phyloP scores from a whole-genome alignment of 73 alveolate species.

The Paramecium primaurelia region DNA sequence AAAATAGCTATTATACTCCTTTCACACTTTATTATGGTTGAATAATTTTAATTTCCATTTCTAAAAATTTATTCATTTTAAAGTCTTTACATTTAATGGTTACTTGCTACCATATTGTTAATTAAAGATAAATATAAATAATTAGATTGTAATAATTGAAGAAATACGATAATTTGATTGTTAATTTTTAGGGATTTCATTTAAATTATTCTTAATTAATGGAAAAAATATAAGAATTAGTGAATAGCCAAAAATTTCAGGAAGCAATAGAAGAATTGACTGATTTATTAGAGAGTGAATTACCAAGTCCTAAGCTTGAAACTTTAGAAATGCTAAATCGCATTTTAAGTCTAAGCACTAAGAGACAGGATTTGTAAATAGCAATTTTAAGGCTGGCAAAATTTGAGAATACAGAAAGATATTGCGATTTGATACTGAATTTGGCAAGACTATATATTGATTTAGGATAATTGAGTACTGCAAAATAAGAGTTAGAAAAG shows the following conservation, averaged over 20 bases:
- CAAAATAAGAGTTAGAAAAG: neutral
- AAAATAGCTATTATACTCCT: too few relatives aligned
- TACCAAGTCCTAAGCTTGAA: neutral
- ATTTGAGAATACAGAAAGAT: neutral
- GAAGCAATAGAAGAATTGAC: neutral
- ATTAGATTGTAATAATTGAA: neutral
- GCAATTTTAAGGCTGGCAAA: neutral
- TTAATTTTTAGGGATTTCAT: neutral
- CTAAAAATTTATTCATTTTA: neutral
- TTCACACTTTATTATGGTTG: too few relatives aligned
- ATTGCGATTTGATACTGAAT: neutral
- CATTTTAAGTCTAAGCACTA: neutral
- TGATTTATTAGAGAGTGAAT: neutral
- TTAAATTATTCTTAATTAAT: constrained; percentile 4
- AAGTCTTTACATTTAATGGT: constrained; percentile 17
- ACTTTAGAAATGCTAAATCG: neutral
- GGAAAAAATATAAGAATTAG: neutral
- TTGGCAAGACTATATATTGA: constrained; percentile 1
- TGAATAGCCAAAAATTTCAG: neutral
- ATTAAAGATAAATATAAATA: neutral
- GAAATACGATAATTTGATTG: neutral
- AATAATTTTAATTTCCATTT: too few relatives aligned
- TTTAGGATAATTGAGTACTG: neutral
- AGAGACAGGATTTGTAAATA: neutral
- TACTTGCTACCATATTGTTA: neutral